These are phyloP conservation scores for Xylaria telfairii DNA, from an alignment of 495 filamentous ascomycete genomes.

Conservation along the genomic window DNA sequence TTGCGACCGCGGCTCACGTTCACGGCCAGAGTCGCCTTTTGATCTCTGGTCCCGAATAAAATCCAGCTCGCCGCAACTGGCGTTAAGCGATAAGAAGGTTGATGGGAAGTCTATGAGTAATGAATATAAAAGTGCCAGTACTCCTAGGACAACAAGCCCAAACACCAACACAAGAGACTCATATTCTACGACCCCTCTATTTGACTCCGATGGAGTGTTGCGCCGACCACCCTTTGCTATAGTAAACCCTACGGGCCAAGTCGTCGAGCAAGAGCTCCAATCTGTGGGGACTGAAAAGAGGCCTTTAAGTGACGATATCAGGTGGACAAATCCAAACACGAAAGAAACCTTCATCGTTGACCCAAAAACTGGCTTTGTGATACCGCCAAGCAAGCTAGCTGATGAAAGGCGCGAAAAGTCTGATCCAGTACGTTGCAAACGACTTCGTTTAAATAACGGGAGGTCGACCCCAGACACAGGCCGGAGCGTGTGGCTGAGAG, in stretches of 20 bases:
- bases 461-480: slow-evolving; percentile 28
- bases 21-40: slow-evolving; percentile 54
- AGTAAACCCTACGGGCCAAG: not conserved
- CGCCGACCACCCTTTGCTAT: slow-evolving; percentile 16
- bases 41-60: slow-evolving; percentile 73
- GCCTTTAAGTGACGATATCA: slow-evolving; percentile 47
- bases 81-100: slow-evolving; percentile 4
- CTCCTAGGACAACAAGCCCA: not conserved
- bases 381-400: slow-evolving; percentile 19
- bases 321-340: slow-evolving; percentile 74
- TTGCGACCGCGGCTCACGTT: slow-evolving; percentile 27
- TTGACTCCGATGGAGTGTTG: slow-evolving; percentile 15
- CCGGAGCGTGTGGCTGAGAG: slow-evolving; percentile 47
- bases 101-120: not conserved
- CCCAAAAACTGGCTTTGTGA: slow-evolving; percentile 65
- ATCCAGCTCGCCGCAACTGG: slow-evolving; percentile 48
- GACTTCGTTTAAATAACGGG: not conserved
- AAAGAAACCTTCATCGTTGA: slow-evolving; percentile 65
- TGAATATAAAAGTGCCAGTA: not conserved
- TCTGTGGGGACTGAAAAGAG: not conserved
- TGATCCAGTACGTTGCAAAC: slow-evolving; percentile 12
- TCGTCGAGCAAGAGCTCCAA: not conserved
- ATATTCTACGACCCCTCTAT: not conserved
- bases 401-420: slow-evolving; percentile 13
- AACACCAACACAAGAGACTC: not conserved